Evolutionary conservation across 306 rosid species (phyloP), one percentile per base, ranked within the genome.

Genomic region (Ormosia emarginata): DNA sequence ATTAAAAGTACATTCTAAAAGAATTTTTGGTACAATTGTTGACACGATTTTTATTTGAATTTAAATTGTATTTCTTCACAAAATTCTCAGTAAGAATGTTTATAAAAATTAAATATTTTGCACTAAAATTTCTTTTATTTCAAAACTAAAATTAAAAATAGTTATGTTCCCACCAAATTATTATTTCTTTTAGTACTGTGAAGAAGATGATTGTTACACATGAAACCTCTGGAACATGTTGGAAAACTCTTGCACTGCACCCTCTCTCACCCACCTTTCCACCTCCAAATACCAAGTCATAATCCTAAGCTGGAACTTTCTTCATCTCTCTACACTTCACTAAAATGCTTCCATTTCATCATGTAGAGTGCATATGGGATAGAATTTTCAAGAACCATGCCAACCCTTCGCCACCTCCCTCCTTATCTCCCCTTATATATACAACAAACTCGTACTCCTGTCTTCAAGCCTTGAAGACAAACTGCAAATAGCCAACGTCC

Each of bases 281-380:
- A 36, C 46, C 37, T 1, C 61, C 62, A 10, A 24, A 33, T 1
- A 3, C 12, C 46, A 58, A 43, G 5, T 5, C 75, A 18, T 36
- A 44, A 70, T 64, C 7, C 73, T 4, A 15, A 17, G 34, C 84
- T 78, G 40, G 86, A 86, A 85, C 82, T 33, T 83, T 88, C 85
- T 57, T 17, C 39, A 59, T 47, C 6, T 68, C 58, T 83, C 86
- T 72, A 40, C 70, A 59, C 14, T 8, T 55, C 24, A 49, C 81
- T 40, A 46, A 24, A 32, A 39, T 39, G 8, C 11, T 74, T 15
- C 29, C 32, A 10, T 63, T 40, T 52, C 7, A n/a, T 40, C 44
- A 74, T 34, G 39, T 1, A 24, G 15, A 17, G 11, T 32, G 37
- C 24, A 36, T 3, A 40, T 10, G n/a, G 64, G 55, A 55, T 55